Conservation (phyloP, 2,329 filamentous ascomycete genomes). For the Pyrenophora graminea region DNA sequence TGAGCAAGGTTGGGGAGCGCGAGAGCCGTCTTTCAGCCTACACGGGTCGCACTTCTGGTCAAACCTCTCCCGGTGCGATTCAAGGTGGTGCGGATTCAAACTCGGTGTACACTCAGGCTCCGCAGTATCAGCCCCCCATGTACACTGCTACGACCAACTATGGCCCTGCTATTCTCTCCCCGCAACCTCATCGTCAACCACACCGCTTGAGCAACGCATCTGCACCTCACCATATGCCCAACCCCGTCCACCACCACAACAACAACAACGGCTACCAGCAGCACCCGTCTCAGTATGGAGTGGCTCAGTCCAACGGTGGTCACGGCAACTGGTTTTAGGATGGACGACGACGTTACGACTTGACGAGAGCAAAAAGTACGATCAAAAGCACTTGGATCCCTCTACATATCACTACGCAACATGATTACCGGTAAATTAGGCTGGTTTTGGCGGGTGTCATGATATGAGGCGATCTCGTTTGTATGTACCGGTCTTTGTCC, state of each 20-base stretch:
- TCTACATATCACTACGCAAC: conserved; percentile 27
- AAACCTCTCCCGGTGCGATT: conserved; percentile 35
- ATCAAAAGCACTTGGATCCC: conserved; percentile 19
- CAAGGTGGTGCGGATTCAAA: conserved; percentile 31
- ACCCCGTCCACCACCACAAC: conserved; percentile 45
- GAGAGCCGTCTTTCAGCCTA: conserved; percentile 49
- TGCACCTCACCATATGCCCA: conserved; percentile 43
- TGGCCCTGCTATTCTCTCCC: conserved; percentile 43
- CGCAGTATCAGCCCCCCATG: conserved; percentile 36
- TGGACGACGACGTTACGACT: conserved; percentile 53
- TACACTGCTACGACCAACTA: conserved; percentile 44
- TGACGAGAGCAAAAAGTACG: conserved; percentile 56
- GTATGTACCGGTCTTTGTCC: conserved; percentile 10
- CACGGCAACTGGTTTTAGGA: conserved; percentile 14
- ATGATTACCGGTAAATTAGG: conserved; percentile 27
- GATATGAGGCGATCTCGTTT: conserved; percentile 26
- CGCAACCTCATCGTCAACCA: conserved; percentile 39
- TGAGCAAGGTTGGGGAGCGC: conserved; percentile 75
- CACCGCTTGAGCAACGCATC: conserved; percentile 46
- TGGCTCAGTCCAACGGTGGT: conserved; percentile 19
- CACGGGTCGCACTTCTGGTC: conserved; percentile 34
- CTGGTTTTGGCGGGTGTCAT: conserved; percentile 24
- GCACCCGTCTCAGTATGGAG: conserved; percentile 44
- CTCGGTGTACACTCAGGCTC: conserved; percentile 26
- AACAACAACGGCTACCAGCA: conserved; percentile 47